These are phyloP conservation scores for Penicillium expansum DNA, from an alignment of 2,329 filamentous ascomycete genomes.

Conservation along the genomic window DNA sequence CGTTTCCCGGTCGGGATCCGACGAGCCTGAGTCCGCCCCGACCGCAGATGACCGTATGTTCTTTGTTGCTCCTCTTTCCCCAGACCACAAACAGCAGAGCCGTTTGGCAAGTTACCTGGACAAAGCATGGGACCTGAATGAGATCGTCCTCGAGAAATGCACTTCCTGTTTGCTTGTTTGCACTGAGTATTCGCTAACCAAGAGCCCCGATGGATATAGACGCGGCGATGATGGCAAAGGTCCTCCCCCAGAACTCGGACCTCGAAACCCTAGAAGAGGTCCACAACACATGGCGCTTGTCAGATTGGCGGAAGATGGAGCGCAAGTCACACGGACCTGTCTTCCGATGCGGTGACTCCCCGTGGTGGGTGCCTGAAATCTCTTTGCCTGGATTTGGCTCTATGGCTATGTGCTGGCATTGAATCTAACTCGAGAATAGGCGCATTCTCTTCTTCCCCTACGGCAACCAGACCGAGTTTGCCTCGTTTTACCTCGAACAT, in stretches of 20 bases:
- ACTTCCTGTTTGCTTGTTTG: background rate
- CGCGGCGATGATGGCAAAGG: constrained; percentile 79
- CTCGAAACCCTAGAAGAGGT: constrained; percentile 75
- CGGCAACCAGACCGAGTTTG: constrained; percentile 90
- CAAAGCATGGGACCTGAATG: background rate
- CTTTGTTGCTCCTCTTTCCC: constrained; percentile 11
- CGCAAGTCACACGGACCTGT: constrained; percentile 84
- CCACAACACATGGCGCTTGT: constrained; percentile 80
- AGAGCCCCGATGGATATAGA: constrained; percentile 48
- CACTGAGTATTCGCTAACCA: background rate
- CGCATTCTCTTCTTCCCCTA: constrained; percentile 92
- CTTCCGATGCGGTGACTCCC: constrained; percentile 81
- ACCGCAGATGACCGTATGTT: constrained; percentile 58
- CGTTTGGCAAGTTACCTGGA: background rate
- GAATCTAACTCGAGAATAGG: constrained; percentile 52
- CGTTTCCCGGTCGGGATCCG: constrained; percentile 59
- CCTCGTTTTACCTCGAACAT: constrained; percentile 94
- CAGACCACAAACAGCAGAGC: background rate
- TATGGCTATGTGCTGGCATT: background rate
- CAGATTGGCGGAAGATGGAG: constrained; percentile 71
- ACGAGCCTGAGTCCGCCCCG: constrained; percentile 55
- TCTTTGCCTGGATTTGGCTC: background rate
- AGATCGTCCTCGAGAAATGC: background rate
- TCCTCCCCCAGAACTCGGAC: constrained; percentile 74
- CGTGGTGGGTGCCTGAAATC: constrained; percentile 63